Evolutionary conservation across 2,329 filamentous ascomycete genomes (phyloP), one percentile per base, ranked within the genome.

Genomic region (Daldinia sp.): DNA sequence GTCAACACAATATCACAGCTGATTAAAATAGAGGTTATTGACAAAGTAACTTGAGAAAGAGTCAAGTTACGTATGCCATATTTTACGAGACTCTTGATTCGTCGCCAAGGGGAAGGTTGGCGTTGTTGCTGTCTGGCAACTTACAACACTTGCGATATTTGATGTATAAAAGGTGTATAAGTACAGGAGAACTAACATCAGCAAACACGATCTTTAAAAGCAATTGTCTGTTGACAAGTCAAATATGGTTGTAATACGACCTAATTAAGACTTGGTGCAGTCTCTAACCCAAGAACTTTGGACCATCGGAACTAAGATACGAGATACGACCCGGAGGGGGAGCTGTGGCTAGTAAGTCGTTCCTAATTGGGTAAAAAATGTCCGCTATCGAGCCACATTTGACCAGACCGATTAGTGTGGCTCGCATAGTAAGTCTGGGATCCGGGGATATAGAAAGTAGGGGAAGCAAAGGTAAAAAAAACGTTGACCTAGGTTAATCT

Each of bases 401-500:
- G 35, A 42, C 18, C 35, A 6, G 23, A 26, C 35, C 20, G 18
- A 39, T 39, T 55, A 2, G 13, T 55, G 30, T 39, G 53, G 53
- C 35, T 41, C 53, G 37, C 53, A 33, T 33, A 51, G 46, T 33
- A 33, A 51, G 46, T 51, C 46, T 50, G 20, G 20, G 20, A 23
- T 28, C 23, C 44, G 44, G 44, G 44, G 23, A 48, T 48, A 48
- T 48, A 48, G 37, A 10, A 33, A 33, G 30, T 20, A 20, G 23
- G 26, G 13, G 9, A 30, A 23, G 20, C 26, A 2, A 15, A 6
- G 37, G 35, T 15, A 26, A 39, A 37, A 55, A 55, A 37, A 55
- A 55, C 10, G 30, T 55, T 55, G 53, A 55, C 53, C 53, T 55
- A 41, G 53, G 53, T 55, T 55, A 37, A 37, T 33, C 30, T 33